A percentile compares a stretch with the other conserved stretches of the same genome.
These are phyloP conservation scores for Toxicodendron radicans DNA, from an alignment of 345 rosid genomes.

Conservation along the genomic window DNA sequence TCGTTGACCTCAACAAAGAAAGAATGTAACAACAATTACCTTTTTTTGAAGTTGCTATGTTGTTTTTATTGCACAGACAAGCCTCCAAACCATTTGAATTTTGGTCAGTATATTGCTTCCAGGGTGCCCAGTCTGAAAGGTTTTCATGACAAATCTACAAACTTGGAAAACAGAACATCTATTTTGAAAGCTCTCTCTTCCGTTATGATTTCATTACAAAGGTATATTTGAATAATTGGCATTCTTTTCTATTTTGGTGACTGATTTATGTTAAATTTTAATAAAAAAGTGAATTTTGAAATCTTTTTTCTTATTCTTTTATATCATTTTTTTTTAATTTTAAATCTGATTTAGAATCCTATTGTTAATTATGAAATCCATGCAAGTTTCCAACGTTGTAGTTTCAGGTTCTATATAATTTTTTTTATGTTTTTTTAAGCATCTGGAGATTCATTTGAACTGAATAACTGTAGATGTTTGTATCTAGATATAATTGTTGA, in stretches of 20 bases:
- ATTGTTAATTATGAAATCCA: background rate
- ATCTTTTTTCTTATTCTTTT: background rate
- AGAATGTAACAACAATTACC: background rate
- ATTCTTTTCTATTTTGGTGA: background rate
- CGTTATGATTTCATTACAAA: conserved; percentile 71
- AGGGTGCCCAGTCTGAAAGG: conserved; percentile 71
- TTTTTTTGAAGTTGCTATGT: conserved; percentile 15
- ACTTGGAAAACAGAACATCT: conserved; percentile 51
- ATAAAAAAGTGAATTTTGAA: background rate
- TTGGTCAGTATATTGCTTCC: conserved; percentile 61
- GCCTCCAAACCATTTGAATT: conserved; percentile 61
- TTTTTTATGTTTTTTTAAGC: background rate
- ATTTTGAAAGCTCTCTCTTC: conserved; percentile 70
- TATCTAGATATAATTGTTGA: background rate
- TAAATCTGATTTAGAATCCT: background rate
- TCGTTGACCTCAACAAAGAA: conserved; percentile 1
- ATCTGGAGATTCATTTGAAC: background rate
- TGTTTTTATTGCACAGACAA: conserved; percentile 54
- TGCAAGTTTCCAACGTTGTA: background rate
- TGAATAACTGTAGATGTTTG: background rate
- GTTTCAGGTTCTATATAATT: background rate
- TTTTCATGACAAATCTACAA: conserved; percentile 46
- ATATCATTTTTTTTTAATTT: background rate
- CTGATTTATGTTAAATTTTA: background rate
- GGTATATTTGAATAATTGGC: conserved; percentile 40